Evolutionary conservation across 768 basidiomycete species (phyloP), one percentile per base, ranked within the genome.

Genomic region (Solioccasus polychromus): DNA sequence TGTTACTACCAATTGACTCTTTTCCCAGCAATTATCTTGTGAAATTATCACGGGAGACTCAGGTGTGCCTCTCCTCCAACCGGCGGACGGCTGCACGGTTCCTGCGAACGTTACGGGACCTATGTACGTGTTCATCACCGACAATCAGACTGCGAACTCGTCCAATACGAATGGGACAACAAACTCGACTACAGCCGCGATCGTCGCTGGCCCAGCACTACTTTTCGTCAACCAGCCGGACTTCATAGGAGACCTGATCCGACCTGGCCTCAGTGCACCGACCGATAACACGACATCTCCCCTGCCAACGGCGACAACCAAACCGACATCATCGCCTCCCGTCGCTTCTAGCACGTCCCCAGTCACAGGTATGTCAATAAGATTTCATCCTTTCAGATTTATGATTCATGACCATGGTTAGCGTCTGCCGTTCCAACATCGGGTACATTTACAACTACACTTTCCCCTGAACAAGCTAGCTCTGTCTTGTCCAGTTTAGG

Each of bases 31-130:
- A 50, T 59, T 86, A 26, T 79, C 72, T 68, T 90, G 89, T 66
- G 83, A 91, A 67, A 88, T 92, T 78, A 64, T 92, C 54, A 52
- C 79, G 44, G 89, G 86, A 24, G 85, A 83, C 23, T 41, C 67
- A 15, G 62, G 80, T 39, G 62, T 64, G 58, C 68, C 88, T 5
- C 68, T 87, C 57, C 58, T 77, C 25, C 70, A 88, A 35, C 81
- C 87, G 3, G 60, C 86, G 53, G 53, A 63, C 50, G 53, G 76
- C 49, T 91, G 88, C 54, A 63, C 75, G 47, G 79, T 91, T 11
- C 91, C 89, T 29, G 28, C 49, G 0, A 78, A 77, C 43, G 70
- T 90, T 62, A 80, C 85, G 62, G 89, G 90, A 34, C 83, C 85
- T 51, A 82, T 90, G 54, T 82, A 77, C 20, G 63, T 91, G 61